phyloP scores from a whole-genome alignment of 2,329 filamentous ascomycete species.

The Colletotrichum euphorbiae region DNA sequence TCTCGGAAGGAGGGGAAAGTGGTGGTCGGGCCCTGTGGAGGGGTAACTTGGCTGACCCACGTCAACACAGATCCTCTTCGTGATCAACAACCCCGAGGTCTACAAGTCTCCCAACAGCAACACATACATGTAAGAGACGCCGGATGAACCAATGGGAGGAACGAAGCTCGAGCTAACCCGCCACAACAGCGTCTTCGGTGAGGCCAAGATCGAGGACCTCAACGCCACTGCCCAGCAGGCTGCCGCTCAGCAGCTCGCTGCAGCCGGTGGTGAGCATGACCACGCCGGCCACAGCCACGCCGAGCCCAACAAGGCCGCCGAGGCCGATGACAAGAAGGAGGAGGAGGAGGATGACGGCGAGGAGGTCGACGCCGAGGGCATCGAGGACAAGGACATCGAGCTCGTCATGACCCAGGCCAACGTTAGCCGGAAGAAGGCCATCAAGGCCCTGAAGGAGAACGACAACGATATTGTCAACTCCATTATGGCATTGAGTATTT shows the following conservation, averaged over 20 bases:
- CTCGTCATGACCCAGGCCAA: constrained; percentile 98
- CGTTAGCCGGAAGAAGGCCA: constrained; percentile 97
- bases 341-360: constrained; percentile 93
- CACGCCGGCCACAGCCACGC: constrained; percentile 80
- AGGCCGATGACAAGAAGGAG: constrained; percentile 76
- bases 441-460: constrained; percentile 99
- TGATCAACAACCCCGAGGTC: constrained; percentile 99
- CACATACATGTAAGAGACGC: constrained; percentile 91
- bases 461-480: constrained; percentile 99
- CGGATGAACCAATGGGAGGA: not conserved
- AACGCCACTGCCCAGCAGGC: constrained; percentile 98
- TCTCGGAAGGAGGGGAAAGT: not conserved
- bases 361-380: constrained; percentile 92
- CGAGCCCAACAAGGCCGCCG: constrained; percentile 72
- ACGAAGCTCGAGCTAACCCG: not conserved
- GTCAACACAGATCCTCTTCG: constrained; percentile 86
- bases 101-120: constrained; percentile 99
- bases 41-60: constrained; percentile 39
- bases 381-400: constrained; percentile 99
- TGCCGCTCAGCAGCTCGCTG: constrained; percentile 94
- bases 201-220: constrained; percentile 99
- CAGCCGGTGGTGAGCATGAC: constrained; percentile 72
- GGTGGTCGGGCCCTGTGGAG: constrained; percentile 18
- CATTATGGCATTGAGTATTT: constrained; percentile 97
- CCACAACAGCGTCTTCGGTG: constrained; percentile 87